Percentiles rank a stretch among this genome's conserved stretches.
These are phyloP conservation scores for Penicillium riverlandense DNA, from an alignment of 495 filamentous ascomycete genomes.

Conservation along the genomic window DNA sequence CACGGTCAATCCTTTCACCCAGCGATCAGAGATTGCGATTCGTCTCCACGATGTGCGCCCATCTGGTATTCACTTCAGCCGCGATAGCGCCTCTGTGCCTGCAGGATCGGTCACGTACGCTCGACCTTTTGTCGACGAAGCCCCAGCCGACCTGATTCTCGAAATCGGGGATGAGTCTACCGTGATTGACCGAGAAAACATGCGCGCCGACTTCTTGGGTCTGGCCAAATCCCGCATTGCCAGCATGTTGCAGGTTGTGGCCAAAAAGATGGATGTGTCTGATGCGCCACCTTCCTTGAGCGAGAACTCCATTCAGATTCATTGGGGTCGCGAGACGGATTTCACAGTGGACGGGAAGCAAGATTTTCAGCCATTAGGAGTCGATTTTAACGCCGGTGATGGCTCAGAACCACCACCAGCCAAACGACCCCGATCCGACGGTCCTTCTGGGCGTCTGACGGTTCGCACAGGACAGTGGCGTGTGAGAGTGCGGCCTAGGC, in stretches of 20 bases:
- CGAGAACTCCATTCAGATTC: conserved; percentile 47
- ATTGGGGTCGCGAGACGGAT: conserved; percentile 58
- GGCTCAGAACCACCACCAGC: conserved; percentile 18
- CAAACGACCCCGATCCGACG: conserved; percentile 43
- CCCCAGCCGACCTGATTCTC: conserved; percentile 64
- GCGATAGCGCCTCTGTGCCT: conserved; percentile 28
- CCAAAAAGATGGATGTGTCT: conserved; percentile 71
- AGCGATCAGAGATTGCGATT: conserved; percentile 69
- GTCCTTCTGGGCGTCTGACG: conserved; percentile 36
- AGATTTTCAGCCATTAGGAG: conserved; percentile 1
- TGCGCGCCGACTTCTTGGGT: conserved; percentile 65
- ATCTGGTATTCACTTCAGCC: conserved; percentile 63
- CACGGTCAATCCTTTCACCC: conserved; percentile 62
- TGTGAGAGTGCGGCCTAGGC: conserved; percentile 53
- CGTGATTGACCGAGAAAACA: conserved; percentile 47
- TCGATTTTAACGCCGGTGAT: conserved; percentile 1
- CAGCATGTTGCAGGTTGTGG: conserved; percentile 69
- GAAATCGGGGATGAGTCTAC: conserved; percentile 69
- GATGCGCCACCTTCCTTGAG: conserved; percentile 4
- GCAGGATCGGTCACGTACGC: conserved; percentile 68
- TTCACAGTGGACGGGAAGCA: conserved; percentile 61
- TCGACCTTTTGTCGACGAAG: conserved; percentile 75
- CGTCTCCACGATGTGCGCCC: conserved; percentile 80
- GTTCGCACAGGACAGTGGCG: conserved; percentile 78
- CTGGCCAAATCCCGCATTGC: conserved; percentile 60